Base-by-base conservation (phyloP, 495 filamentous ascomycete species). In the Tuber calosporum region DNA sequence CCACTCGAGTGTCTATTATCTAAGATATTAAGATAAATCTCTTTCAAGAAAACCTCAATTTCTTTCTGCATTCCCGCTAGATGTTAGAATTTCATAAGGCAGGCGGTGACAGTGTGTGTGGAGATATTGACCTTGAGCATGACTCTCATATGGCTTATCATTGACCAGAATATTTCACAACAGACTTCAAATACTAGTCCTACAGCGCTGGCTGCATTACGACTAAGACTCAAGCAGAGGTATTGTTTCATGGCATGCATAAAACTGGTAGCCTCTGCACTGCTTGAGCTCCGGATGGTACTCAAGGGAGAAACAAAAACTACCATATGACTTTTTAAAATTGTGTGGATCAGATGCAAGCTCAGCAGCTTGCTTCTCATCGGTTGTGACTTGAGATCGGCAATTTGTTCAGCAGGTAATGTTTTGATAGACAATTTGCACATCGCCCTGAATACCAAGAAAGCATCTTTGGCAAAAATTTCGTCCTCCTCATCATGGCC, bases 351-450 rank as follows among this genome's bases (percentile, higher is more conserved):
- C 62, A 98, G 88, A 80, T 97, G 93, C 26, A 99, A 87, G 11
- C 95, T 97, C 73, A 99, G 88, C 41, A 99, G 84, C 83, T 99
- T 99, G 30, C 94, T 97, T 66, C 96, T 89, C 96, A 99, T 98
- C 36, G 93, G 92, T 75, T 97, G 93, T 6, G 92, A 93, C 69
- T 92, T 94, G 58, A 97, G 84, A 79, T 99, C 96, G 73, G 94
- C 91, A 48, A 97, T 88, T 77, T 98, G 94, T 70, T 99, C 96
- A 34, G 92, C 89, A 15, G 90, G 87, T 36, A 99, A 84, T 58
- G 92, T 84, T 80, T 97, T 99, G 72, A 93, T 97, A 74, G 94
- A 97, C 66, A 99, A 86, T 81, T 97, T 97, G 86, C 96, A 99
- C 83, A 99, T 94, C 13, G 96, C 95, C 36, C 96, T 88, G 85